A percentile compares a stretch with the other conserved stretches of the same genome.
phyloP scores from a whole-genome alignment of 2,329 filamentous ascomycete genomes.

The Pseudogymnoascus destructans region DNA sequence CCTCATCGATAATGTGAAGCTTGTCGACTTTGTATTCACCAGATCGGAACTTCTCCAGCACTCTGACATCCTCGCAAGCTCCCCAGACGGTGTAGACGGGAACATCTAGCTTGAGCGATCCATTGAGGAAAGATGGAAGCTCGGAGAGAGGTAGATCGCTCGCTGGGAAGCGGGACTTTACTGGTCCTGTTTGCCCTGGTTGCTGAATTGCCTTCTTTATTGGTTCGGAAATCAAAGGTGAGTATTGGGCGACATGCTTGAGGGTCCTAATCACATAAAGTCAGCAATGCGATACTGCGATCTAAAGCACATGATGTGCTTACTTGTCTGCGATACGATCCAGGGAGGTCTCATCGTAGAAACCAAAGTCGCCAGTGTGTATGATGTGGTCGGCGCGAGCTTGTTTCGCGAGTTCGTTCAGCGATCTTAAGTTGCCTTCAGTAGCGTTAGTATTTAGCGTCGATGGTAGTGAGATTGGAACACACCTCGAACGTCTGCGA shows the following conservation, averaged over 20 bases:
- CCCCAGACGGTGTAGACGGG: conserved; percentile 99
- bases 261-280: conserved; percentile 52
- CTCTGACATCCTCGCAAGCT: conserved; percentile 94
- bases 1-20: conserved; percentile 96
- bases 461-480: conserved; percentile 10
- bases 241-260: conserved; percentile 98
- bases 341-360: conserved; percentile 92
- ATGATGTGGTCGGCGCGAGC: conserved; percentile 95
- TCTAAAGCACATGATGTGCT: conserved; percentile 25
- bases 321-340: conserved; percentile 98
- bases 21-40: conserved; percentile 97
- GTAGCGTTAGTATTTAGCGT: conserved; percentile 17
- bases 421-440: conserved; percentile 79
- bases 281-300: conserved; percentile 10
- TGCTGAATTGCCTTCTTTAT: conserved; percentile 55
- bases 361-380: conserved; percentile 97
- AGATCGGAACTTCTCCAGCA: conserved; percentile 92
- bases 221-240: conserved; percentile 74
- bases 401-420: conserved; percentile 92
- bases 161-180: conserved; percentile 74
- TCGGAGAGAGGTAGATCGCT: conserved; percentile 85
- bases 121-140: conserved; percentile 75
- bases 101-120: conserved; percentile 81
- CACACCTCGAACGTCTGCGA: conserved; percentile 60
- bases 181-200: conserved; percentile 54